These are phyloP conservation scores for Guillardia theta DNA, from an alignment of 78 protist genomes.

Conservation along the genomic window DNA sequence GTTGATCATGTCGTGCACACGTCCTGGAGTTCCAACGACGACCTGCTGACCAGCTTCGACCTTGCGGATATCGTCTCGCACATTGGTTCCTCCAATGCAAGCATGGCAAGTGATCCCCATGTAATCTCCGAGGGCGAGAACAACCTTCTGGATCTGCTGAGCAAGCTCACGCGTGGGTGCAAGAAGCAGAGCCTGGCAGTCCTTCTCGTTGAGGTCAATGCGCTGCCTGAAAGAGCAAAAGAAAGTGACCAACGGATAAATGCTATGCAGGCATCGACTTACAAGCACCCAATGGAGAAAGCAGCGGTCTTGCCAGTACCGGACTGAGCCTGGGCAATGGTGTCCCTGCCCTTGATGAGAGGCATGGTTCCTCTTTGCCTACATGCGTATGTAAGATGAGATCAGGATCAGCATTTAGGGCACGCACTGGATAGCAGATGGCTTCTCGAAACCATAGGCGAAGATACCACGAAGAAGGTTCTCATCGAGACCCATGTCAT, in stretches of 20 bases:
- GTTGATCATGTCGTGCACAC: constrained; percentile 96
- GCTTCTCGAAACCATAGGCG: constrained; percentile 94
- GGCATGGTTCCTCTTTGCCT: constrained; percentile 95
- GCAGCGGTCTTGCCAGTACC: constrained; percentile 98
- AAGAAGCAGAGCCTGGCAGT: constrained; percentile 93
- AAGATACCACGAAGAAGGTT: constrained; percentile 96
- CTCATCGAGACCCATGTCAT: constrained; percentile 84
- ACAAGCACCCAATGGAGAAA: constrained; percentile 62
- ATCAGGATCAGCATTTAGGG: no score
- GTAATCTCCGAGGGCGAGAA: constrained; percentile 88
- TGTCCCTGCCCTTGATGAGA: constrained; percentile 83
- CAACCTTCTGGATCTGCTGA: constrained; percentile 91
- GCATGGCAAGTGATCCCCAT: constrained; percentile 82
- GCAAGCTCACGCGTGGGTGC: constrained; percentile 99
- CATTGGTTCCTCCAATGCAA: constrained; percentile 97
- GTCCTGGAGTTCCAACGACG: constrained; percentile 99
- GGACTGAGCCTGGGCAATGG: constrained; percentile 97
- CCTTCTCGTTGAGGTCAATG: constrained; percentile 62
- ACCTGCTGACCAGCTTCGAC: constrained; percentile 92
- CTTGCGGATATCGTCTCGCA: constrained; percentile 84
- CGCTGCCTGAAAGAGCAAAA: no score
- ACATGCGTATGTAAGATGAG: no score
- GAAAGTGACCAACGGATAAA: no score
- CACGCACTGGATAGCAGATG: constrained; percentile 98
- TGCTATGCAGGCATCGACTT: no score